Percentiles rank a stretch among this genome's conserved stretches.
Evolutionary conservation across 2,329 filamentous ascomycete species (phyloP).

Genomic region (Decorospora gaudefroyi): DNA sequence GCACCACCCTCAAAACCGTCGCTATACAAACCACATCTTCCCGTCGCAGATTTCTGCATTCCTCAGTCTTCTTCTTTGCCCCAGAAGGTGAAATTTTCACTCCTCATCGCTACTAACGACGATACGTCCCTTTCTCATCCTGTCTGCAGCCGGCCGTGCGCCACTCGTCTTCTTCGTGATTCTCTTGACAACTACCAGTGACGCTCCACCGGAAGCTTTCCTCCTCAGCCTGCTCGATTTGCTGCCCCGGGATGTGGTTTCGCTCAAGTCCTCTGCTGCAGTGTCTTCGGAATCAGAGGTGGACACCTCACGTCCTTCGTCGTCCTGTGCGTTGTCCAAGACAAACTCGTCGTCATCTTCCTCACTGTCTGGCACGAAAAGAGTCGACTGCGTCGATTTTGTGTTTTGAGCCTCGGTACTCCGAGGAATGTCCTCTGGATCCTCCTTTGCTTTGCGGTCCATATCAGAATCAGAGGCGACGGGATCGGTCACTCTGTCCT

Average conservation of each 20-base stretch:
- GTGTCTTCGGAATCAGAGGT: neutral
- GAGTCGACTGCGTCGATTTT: neutral
- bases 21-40: too few species aligned
- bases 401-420: constrained; percentile 3
- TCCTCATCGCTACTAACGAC: constrained; percentile 21
- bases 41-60: too few species aligned
- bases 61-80: too few species aligned
- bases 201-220: constrained; percentile 1
- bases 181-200: constrained; percentile 6
- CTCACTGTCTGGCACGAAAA: constrained; percentile 18
- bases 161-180: constrained; percentile 12
- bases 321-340: constrained; percentile 3
- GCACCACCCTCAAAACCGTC: too few species aligned
- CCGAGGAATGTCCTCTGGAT: neutral
- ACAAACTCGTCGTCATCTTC: constrained; percentile 14
- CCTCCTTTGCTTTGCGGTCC: constrained; percentile 1
- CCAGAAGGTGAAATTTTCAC: too few species aligned
- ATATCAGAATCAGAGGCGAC: constrained; percentile 4
- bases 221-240: constrained; percentile 3
- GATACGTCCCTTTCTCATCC: constrained; percentile 22
- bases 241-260: neutral
- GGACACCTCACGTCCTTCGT: neutral
- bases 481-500: neutral
- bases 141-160: constrained; percentile 10
- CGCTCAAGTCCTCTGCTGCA: neutral